Base-by-base conservation (phyloP, 495 filamentous ascomycete genomes). In the Xylaria sp. region DNA sequence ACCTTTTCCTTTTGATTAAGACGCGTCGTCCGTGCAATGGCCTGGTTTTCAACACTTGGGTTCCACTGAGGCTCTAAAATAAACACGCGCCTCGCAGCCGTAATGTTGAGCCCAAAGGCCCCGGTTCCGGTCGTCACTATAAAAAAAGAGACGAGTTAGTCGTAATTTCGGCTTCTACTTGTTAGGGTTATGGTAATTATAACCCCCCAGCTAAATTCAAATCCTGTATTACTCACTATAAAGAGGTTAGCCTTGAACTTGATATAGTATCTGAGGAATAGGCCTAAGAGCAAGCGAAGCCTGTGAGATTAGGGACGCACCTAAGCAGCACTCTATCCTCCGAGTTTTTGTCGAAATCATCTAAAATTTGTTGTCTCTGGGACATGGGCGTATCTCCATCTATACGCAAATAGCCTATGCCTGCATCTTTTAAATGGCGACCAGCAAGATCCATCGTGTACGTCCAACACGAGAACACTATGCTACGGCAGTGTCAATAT, bases 401-500 rank as follows among this genome's bases (percentile, higher is more conserved):
- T 21, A 86, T 80, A 7, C 79, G 78, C 26, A 74, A 67, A 62
- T 77, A 82, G 8, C n/a, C 11, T n/a, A 86, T 85, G 0, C 73
- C 70, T 2, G 70, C 71, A 0, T 33, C 46, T 17, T 55, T 55
- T 8, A 79, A 67, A 68, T 76, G 69, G 21, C 52, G 59, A 12
- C 68, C 76, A 15, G 85, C 73, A 29, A 86, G 74, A 61, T 85
- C 77, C 15, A 87, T 74, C 26, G 82, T 83, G 19, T 75, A 76
- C 3, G 82, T 87, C 86, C 86, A 88, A 72, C 77, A 85, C 6
- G 85, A 87, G 69, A 88, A 87, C 5, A 88, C 77, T 64, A 88
- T 82, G 50, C 85, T 88, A 63, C 46, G 37, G 5, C n/a, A 24
- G 21, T 62, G 59, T 62, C 37, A 62, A 29, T 29, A 61, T 24